These are phyloP conservation scores for Sporothrix dimorphospora DNA, from an alignment of 2,329 filamentous ascomycete genomes.

Conservation along the genomic window DNA sequence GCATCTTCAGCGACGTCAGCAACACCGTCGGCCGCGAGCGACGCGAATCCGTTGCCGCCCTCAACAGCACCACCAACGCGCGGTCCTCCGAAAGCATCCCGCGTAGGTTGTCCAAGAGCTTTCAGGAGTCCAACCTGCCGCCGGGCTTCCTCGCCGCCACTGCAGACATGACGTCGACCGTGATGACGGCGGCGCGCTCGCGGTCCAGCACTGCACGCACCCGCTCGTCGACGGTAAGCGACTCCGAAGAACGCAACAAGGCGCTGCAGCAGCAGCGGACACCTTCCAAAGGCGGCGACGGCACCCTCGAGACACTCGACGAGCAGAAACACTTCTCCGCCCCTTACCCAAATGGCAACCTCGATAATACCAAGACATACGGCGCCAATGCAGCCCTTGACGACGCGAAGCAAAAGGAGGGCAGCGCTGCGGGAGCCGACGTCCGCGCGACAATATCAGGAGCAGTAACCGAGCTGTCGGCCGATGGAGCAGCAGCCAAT, in stretches of 20 bases:
- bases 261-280: conserved; percentile 5
- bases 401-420: background rate
- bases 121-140: conserved; percentile 52
- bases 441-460: conserved; percentile 18
- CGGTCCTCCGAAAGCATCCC: conserved; percentile 18
- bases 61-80: conserved; percentile 24
- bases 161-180: conserved; percentile 49
- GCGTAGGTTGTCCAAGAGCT: conserved; percentile 38
- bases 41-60: conserved; percentile 32
- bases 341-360: background rate
- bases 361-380: conserved; percentile 14
- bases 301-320: conserved; percentile 25
- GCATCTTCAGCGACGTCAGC: conserved; percentile 8
- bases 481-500: background rate
- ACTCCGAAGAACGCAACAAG: conserved; percentile 16
- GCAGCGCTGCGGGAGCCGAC: background rate
- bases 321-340: conserved; percentile 24
- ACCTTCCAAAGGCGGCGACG: conserved; percentile 2
- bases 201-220: conserved; percentile 28
- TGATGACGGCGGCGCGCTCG: conserved; percentile 36
- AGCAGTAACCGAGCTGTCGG: background rate
- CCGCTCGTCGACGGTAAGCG: conserved; percentile 27
- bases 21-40: conserved; percentile 29
- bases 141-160: conserved; percentile 54
- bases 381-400: background rate